Evolutionary conservation across 495 filamentous ascomycete species (phyloP).

Genomic region (Hamigera avellanea): DNA sequence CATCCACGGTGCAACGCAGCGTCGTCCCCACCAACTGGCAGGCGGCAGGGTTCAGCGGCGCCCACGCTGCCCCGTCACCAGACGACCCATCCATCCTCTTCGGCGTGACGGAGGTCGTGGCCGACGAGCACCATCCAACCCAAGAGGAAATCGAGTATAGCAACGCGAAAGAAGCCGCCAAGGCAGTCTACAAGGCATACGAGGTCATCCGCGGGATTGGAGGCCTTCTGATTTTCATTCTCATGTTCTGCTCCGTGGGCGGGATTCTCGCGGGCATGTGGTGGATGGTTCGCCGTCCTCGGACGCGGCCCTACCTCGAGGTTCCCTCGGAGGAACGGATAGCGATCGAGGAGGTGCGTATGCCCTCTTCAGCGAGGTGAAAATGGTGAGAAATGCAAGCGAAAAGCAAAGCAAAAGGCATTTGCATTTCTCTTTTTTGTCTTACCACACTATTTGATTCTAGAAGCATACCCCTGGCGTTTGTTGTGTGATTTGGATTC

Average conservation of each 20-base stretch:
- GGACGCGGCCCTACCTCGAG: conserved; percentile 19
- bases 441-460: too few species aligned
- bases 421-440: neutral
- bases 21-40: conserved; percentile 22
- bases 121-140: neutral
- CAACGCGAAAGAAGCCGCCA: conserved; percentile 18
- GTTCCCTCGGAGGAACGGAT: conserved; percentile 21
- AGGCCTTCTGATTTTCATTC: conserved; percentile 21
- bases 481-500: too few species aligned
- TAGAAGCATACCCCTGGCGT: too few species aligned
- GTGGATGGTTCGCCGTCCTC: conserved; percentile 14
- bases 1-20: conserved; percentile 17
- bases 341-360: too few species aligned
- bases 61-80: conserved; percentile 9
- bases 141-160: too few species aligned
- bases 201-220: conserved; percentile 25
- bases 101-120: conserved; percentile 7
- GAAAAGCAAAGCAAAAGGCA: neutral
- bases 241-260: conserved; percentile 14
- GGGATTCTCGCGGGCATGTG: conserved; percentile 16
- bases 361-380: conserved; percentile 9
- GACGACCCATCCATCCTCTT: conserved; percentile 22
- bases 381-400: neutral
- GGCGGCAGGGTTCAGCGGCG: conserved; percentile 21
- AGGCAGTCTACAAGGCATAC: conserved; percentile 22